Evolutionary conservation across 2,329 filamentous ascomycete genomes (phyloP), one percentile per base, ranked within the genome.

Genomic region (Pseudocercospora fuligena): DNA sequence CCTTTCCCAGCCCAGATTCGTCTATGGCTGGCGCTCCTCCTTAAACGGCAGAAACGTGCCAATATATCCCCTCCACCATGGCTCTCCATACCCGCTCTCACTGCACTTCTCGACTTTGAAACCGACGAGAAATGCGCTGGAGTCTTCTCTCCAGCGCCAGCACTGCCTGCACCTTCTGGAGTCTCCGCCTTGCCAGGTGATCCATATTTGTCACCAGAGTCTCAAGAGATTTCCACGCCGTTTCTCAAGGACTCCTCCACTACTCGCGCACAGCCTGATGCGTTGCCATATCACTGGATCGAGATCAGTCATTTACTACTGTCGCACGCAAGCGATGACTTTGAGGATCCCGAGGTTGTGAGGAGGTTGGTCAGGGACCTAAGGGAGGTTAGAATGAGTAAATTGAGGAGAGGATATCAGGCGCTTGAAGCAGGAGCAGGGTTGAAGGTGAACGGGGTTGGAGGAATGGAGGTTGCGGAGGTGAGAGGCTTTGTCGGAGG

Each of bases 261-360:
- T 0, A 88, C 90, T 21, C 83, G 87, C 56, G 87, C 90, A 1
- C 88, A 90, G 8, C 81, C 88, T 0, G 88, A 89, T 47, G 88
- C 89, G 14, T 83, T 99, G 33, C 95, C 95, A 0, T 98, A 97
- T 77, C 94, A 98, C 82, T 99, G 94, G 94, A 86, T 97, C 49
- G 95, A 98, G 80, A 82, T 98, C 8, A 90, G 91, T 19, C 93
- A 97, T 80, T 89, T 96, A 77, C 83, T 99, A 54, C 86, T 99
- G 1, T 91, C 94, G 56, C 90, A 92, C 63, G 94, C 94, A 3
- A 86, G 88, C 27, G 94, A 97, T 78, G 94, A 97, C 78, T 86
- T 98, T 59, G 86, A 87, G 40, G 84, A 90, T 0, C 85, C 92
- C 1, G 90, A 93, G 71, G 88, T 89, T 71, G 89, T 96, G 7